These are phyloP conservation scores for Plasmodium sp. DNA, from an alignment of 169 alveolate species.

Conservation along the genomic window DNA sequence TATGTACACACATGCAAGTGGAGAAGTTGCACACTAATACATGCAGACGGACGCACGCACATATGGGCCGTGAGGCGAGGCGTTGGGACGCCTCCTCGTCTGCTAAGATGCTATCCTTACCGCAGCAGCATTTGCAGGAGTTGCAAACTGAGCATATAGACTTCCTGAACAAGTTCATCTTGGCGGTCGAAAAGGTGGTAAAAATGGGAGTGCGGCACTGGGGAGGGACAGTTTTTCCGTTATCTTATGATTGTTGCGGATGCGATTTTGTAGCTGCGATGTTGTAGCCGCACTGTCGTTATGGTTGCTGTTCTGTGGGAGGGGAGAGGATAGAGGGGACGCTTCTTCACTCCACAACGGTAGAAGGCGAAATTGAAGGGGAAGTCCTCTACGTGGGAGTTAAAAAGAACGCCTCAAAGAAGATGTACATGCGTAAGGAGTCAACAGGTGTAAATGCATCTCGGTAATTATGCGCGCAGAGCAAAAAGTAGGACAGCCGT, in stretches of 20 bases:
- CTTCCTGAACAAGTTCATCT: constrained; percentile 57
- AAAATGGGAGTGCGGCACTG: background rate
- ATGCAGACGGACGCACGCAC: background rate
- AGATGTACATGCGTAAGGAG: background rate
- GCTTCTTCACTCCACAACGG: background rate
- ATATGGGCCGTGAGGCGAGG: background rate
- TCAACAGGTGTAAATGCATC: background rate
- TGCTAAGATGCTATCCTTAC: constrained; percentile 9
- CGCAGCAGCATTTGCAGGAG: constrained; percentile 61
- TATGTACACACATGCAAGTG: background rate
- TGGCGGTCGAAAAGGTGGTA: background rate
- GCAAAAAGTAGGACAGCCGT: background rate
- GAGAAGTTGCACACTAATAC: background rate
- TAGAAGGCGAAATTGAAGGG: background rate
- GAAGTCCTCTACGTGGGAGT: background rate
- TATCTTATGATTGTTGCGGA: background rate
- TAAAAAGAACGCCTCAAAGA: background rate
- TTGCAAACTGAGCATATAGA: constrained; percentile 48
- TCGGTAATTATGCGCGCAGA: background rate
- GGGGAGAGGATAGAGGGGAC: background rate
- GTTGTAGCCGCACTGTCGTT: no score
- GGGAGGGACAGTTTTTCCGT: background rate
- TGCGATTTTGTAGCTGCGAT: background rate
- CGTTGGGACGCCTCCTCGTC: background rate
- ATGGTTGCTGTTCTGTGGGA: background rate